Conservation (phyloP, 495 filamentous ascomycete genomes). For the Aspergillus cristatus region DNA sequence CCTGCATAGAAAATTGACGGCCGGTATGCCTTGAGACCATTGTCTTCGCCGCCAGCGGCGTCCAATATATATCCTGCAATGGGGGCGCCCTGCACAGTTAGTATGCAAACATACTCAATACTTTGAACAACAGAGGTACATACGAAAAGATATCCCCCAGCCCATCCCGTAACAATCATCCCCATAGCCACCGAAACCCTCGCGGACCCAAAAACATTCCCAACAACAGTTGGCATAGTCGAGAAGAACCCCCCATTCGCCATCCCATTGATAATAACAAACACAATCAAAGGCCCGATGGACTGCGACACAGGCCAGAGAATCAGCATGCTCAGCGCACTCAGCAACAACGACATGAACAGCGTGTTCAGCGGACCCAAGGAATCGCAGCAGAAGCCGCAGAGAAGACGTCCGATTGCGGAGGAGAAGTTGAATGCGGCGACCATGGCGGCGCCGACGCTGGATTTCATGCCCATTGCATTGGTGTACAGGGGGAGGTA, state of each 20-base stretch:
- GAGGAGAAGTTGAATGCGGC: conserved; percentile 49
- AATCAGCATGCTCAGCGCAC: conserved; percentile 44
- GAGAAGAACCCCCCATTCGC: conserved; percentile 52
- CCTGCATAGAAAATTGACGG: conserved; percentile 52
- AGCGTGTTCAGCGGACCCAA: conserved; percentile 45
- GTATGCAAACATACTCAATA: neutral
- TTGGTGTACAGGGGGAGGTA: conserved; percentile 45
- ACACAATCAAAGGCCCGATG: conserved; percentile 40
- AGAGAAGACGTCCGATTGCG: conserved; percentile 40
- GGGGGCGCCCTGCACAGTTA: conserved; percentile 38
- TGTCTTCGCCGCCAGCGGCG: conserved; percentile 39
- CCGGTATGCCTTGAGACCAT: conserved; percentile 40
- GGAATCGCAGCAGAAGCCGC: conserved; percentile 41
- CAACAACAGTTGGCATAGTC: conserved; percentile 52
- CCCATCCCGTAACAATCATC: conserved; percentile 53
- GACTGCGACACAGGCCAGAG: conserved; percentile 48
- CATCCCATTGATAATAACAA: conserved; percentile 46
- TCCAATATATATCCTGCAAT: conserved; percentile 51
- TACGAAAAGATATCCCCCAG: conserved; percentile 48
- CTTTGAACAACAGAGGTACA: conserved; percentile 6
- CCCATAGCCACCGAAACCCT: conserved; percentile 49
- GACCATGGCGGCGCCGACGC: conserved; percentile 42
- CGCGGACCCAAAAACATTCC: conserved; percentile 45
- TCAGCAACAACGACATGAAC: conserved; percentile 35
- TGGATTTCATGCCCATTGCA: conserved; percentile 36